phyloP scores from a whole-genome alignment of 148 eudicot species.

The Camellia lanceoleosa region DNA sequence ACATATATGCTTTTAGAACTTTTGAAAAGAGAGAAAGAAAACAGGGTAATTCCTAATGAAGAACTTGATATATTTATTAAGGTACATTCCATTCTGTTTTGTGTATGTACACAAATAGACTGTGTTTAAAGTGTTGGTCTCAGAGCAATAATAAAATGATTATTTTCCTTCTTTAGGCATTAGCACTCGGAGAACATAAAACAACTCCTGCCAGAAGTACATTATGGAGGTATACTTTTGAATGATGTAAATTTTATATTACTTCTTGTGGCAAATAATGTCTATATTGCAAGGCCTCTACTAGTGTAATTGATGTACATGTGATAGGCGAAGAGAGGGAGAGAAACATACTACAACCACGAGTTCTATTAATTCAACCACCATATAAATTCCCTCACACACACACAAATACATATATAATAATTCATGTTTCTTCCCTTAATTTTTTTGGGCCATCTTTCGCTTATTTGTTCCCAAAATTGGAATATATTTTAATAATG shows the following conservation, averaged over 20 bases:
- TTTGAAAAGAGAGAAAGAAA: slow-evolving; percentile 67
- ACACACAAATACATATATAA: too few species aligned
- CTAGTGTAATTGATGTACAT: background rate
- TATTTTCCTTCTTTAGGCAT: slow-evolving; percentile 52
- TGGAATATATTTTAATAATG: too few species aligned
- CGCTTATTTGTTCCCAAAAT: too few species aligned
- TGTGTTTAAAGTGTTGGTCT: background rate
- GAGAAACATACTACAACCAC: too few species aligned
- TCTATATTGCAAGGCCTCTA: slow-evolving; percentile 1
- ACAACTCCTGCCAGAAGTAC: slow-evolving; percentile 65
- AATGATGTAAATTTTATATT: background rate
- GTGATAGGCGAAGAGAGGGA: too few species aligned
- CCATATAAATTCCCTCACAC: too few species aligned
- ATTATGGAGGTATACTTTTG: slow-evolving; percentile 69
- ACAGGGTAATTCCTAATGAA: slow-evolving; percentile 68
- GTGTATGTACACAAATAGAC: background rate
- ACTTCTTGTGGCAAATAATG: background rate
- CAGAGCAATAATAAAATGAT: slow-evolving; percentile 12
- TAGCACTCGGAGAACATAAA: slow-evolving; percentile 69
- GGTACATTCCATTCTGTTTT: slow-evolving; percentile 35
- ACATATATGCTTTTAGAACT: slow-evolving; percentile 88
- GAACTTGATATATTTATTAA: slow-evolving; percentile 85
- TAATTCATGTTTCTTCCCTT: too few species aligned
- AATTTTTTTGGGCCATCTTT: too few species aligned
- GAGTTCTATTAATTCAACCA: too few species aligned